Evolutionary conservation across 495 filamentous ascomycete genomes (phyloP).

Genomic region (Pseudomonodictys pantanalensis): DNA sequence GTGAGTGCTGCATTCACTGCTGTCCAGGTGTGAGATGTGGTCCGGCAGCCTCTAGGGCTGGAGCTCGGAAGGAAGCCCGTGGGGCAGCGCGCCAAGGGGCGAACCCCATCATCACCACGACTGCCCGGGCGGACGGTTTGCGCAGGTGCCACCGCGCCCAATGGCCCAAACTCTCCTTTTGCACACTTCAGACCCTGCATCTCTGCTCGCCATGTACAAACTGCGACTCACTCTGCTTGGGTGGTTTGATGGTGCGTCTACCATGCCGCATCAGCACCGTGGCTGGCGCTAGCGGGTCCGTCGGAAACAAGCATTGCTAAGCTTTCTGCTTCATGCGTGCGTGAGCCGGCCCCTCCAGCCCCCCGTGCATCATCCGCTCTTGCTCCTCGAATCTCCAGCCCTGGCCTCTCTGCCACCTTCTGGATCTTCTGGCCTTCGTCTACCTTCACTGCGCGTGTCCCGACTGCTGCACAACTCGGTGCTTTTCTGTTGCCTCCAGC

Average conservation of each 20-base stretch:
- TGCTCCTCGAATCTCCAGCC: not conserved
- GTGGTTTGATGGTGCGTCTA: not conserved
- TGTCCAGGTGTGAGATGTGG: no score
- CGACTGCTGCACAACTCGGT: not conserved
- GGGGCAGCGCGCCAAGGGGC: no score
- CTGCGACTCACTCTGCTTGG: not conserved
- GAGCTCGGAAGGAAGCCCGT: no score
- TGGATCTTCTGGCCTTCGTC: not conserved
- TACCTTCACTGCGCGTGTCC: not conserved
- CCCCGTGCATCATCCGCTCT: not conserved
- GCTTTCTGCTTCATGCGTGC: not conserved
- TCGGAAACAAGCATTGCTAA: slow-evolving; percentile 6
- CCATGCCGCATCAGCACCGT: not conserved
- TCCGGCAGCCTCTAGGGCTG: no score
- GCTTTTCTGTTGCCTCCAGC: not conserved
- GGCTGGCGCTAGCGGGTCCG: not conserved
- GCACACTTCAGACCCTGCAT: not conserved
- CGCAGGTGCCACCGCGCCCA: no score
- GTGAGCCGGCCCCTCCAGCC: slow-evolving; percentile 1
- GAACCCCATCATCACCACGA: no score
- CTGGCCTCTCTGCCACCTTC: not conserved
- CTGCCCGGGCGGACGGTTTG: no score
- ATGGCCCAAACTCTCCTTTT: no score
- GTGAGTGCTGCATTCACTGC: no score
- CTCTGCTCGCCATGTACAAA: not conserved